Conservation (phyloP, 2,329 filamentous ascomycete species). For the Talaromyces funiculosus region DNA sequence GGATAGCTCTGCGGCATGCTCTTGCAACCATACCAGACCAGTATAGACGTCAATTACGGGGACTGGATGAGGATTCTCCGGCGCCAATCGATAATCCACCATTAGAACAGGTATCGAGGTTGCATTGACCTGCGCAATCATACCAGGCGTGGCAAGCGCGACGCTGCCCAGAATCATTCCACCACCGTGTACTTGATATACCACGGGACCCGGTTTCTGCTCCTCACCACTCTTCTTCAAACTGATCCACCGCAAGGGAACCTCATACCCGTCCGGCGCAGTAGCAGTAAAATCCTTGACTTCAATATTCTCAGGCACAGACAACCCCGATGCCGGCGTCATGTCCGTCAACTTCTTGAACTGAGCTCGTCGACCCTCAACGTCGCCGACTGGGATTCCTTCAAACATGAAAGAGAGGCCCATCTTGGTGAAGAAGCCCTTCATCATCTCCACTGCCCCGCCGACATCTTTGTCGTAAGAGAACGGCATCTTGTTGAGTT, state of each 20-base stretch:
- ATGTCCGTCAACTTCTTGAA: not conserved
- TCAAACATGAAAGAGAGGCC: not conserved
- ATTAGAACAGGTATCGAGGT: constrained; percentile 13
- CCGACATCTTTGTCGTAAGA: not conserved
- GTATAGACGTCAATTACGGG: constrained; percentile 4
- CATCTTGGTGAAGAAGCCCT: not conserved
- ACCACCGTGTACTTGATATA: not conserved
- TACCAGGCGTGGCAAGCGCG: not conserved
- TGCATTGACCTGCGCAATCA: not conserved
- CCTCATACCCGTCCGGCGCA: not conserved
- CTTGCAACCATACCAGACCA: not conserved
- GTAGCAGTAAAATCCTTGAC: not conserved
- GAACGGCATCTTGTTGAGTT: not conserved
- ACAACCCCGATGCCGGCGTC: not conserved
- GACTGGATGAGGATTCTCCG: constrained; percentile 3
- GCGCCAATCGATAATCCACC: constrained; percentile 12
- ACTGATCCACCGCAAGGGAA: not conserved
- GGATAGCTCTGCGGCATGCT: not conserved
- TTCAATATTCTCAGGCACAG: not conserved
- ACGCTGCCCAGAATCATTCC: constrained; percentile 3
- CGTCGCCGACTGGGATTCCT: not conserved
- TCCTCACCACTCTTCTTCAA: not conserved
- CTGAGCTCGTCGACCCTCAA: not conserved
- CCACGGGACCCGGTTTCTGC: not conserved
- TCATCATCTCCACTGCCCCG: not conserved